Percentiles rank a stretch among this genome's conserved stretches.
These are phyloP conservation scores for Podospora appendiculata DNA, from an alignment of 495 filamentous ascomycete genomes.

Conservation along the genomic window DNA sequence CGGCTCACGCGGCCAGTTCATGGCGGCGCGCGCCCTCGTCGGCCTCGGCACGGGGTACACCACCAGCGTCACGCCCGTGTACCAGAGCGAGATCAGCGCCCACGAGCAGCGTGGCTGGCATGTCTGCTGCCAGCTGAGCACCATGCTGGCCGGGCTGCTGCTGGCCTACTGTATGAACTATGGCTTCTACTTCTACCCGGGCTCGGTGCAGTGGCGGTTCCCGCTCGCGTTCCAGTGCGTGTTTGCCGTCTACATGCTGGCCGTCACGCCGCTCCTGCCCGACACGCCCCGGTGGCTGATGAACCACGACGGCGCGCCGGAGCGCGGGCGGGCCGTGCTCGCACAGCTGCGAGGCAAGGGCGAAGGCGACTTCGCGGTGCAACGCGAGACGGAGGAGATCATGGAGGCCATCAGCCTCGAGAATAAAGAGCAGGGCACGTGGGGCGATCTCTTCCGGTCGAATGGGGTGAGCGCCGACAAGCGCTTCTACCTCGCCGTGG, in stretches of 20 bases:
- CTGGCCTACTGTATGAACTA: constrained; percentile 36
- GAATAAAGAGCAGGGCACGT: constrained; percentile 22
- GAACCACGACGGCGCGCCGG: constrained; percentile 14
- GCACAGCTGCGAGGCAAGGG: constrained; percentile 25
- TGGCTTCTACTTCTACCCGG: constrained; percentile 23
- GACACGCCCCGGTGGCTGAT: constrained; percentile 31
- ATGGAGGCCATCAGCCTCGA: constrained; percentile 16
- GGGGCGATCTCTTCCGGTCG: constrained; percentile 32
- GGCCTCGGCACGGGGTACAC: constrained; percentile 60
- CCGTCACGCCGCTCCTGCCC: constrained; percentile 23
- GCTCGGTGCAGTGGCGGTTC: constrained; percentile 40
- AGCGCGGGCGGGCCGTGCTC: constrained; percentile 24
- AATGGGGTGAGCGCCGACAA: constrained; percentile 39
- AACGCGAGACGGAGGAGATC: constrained; percentile 18
- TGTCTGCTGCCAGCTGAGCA: constrained; percentile 20
- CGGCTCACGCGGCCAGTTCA: constrained; percentile 15
- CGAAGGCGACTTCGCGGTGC: constrained; percentile 13
- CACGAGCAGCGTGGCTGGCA: constrained; percentile 41
- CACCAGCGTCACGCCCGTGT: constrained; percentile 54
- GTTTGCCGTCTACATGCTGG: constrained; percentile 32
- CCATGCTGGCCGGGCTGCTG: constrained; percentile 17
- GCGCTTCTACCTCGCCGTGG: constrained; percentile 41
- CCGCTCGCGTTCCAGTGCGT: constrained; percentile 44
- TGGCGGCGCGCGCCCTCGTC: constrained; percentile 53
- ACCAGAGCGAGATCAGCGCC: constrained; percentile 46